Evolutionary conservation across 257 asterid genomes (phyloP).

Genomic region (Penstemon davidsonii): DNA sequence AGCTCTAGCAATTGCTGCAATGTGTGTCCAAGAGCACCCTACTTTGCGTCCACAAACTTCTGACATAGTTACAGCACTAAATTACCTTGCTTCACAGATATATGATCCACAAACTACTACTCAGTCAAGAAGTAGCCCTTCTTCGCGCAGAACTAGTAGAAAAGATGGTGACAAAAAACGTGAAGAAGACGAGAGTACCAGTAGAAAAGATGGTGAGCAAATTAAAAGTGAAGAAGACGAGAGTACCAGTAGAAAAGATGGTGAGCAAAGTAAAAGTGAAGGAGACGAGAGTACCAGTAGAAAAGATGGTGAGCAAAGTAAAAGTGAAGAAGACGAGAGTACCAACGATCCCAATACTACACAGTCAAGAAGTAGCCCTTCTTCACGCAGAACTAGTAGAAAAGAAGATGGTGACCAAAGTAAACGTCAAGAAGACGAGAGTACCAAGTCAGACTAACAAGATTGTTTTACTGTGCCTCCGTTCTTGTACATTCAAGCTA

Average conservation of each 20-base stretch:
- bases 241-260: background rate
- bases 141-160: conserved; percentile 16
- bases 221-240: background rate
- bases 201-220: too few relatives aligned
- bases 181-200: background rate
- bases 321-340: too few relatives aligned
- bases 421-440: conserved; percentile 4
- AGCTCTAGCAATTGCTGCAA: conserved; percentile 70
- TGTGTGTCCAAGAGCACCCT: conserved; percentile 64
- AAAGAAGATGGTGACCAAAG: conserved; percentile 18
- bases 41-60: conserved; percentile 49
- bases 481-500: background rate
- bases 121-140: conserved; percentile 17
- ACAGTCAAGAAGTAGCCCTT: conserved; percentile 17
- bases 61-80: conserved; percentile 59
- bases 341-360: background rate
- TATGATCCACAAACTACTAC: conserved; percentile 29
- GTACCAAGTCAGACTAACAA: conserved; percentile 1
- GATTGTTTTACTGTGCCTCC: background rate
- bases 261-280: background rate
- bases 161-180: conserved; percentile 24
- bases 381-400: conserved; percentile 15
- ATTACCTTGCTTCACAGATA: conserved; percentile 48
- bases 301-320: background rate
- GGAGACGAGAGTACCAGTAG: background rate